Percentiles rank a stretch among this genome's conserved stretches.
Evolutionary conservation across 148 eudicot species (phyloP).

Genomic region (Rheum nobile): DNA sequence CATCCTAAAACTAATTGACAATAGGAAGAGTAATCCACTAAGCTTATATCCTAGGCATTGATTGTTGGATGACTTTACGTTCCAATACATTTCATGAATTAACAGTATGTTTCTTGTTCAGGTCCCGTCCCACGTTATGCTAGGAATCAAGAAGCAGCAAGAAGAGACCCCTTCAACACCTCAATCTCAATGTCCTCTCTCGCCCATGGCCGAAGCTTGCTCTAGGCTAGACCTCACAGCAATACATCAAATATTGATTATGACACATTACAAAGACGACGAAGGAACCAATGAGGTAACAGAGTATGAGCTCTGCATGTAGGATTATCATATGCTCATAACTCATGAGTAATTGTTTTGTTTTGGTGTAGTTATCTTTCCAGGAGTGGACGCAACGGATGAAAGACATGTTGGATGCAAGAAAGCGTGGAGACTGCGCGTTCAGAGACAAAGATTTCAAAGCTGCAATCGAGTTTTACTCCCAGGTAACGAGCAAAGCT

Average conservation of each 20-base stretch:
- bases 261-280: constrained; percentile 65
- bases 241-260: constrained; percentile 65
- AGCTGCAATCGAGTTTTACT: constrained; percentile 66
- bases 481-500: constrained; percentile 40
- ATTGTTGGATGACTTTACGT: too few species aligned
- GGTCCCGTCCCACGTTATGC: constrained; percentile 67
- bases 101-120: constrained; percentile 9
- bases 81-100: background rate
- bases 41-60: too few species aligned
- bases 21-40: too few species aligned
- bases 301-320: background rate
- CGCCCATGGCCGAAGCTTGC: constrained; percentile 92
- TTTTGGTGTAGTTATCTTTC: constrained; percentile 55
- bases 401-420: constrained; percentile 81
- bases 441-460: constrained; percentile 77
- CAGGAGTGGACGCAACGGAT: constrained; percentile 97
- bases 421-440: constrained; percentile 75
- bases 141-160: constrained; percentile 50
- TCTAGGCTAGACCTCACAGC: constrained; percentile 85
- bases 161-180: constrained; percentile 57
- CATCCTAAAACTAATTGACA: too few species aligned
- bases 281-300: constrained; percentile 93
- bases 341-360: background rate
- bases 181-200: constrained; percentile 39
- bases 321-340: background rate